Evolutionary conservation across 306 rosid species (phyloP), one percentile per base, ranked within the genome.

Genomic region (Calophaca sinica): DNA sequence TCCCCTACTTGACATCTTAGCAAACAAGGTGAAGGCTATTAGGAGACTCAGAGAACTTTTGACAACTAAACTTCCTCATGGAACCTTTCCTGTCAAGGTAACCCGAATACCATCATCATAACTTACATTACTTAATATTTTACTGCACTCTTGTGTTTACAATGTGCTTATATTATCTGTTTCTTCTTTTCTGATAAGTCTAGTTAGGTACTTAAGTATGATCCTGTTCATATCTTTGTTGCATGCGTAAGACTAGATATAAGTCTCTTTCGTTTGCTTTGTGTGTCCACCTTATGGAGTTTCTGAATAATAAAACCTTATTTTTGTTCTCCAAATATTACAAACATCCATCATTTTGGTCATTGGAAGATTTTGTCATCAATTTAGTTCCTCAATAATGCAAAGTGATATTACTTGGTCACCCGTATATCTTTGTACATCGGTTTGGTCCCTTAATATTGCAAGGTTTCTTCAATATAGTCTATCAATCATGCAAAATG

Each of bases 61-160:
- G 89, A 96, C 99, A 9, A 96, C 99, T 42, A 96, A 96, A 88
- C 86, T 96, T 48, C 99, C 99, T 50, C 87, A 68, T 62, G 97
- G 98, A 70, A 96, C 99, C 29, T 96, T 96, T 74, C 99, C 99
- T 35, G 97, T 89, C 64, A 90, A 96, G 99, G 99, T 96, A 84
- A 78, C 33, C 33, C 57, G 14, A 70, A 33, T 55, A 35, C 64
- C 62, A 36, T 73, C 36, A 8, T 42, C 73, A 59, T 80, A 65
- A 63, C 51, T 39, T 29, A 26, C 8, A 31, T 3, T 8, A 41
- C 61, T 65, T 73, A 14, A 46, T 52, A 48, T 39, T 46, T 55
- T 26, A 33, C 32, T 9, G 46, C 51, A 7, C 20, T 32, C 61
- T 69, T 45, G 63, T 69, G 52, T 28, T 42, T 33, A 35, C 41